These are phyloP conservation scores for Podaxis sp. DNA, from an alignment of 768 basidiomycete species.

Conservation along the genomic window DNA sequence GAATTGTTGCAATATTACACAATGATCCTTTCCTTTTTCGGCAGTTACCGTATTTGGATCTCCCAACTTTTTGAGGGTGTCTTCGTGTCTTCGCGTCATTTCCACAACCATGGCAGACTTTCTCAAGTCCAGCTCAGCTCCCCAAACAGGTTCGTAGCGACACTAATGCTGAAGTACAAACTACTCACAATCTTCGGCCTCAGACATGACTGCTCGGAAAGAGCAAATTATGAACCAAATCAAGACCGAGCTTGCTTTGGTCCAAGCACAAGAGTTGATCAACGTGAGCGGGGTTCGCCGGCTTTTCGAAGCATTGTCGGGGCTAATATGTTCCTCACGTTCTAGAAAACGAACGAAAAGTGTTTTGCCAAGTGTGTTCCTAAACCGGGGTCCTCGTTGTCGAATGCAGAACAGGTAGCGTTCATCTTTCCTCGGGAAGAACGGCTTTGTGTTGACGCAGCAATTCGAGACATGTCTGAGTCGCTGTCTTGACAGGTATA, in stretches of 20 bases:
- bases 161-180: neutral
- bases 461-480: constrained; percentile 64
- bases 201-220: constrained; percentile 48
- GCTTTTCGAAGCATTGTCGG: neutral
- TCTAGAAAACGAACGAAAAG: constrained; percentile 75
- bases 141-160: constrained; percentile 7
- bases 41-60: constrained; percentile 4
- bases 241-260: constrained; percentile 65
- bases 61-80: neutral
- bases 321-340: constrained; percentile 5
- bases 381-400: constrained; percentile 52
- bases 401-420: constrained; percentile 9
- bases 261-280: constrained; percentile 80
- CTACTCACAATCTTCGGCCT: neutral
- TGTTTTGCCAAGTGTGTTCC: constrained; percentile 77
- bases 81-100: neutral
- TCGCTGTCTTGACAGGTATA: constrained; percentile 76
- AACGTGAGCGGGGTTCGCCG: constrained; percentile 43
- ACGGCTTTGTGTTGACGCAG: constrained; percentile 2
- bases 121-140: constrained; percentile 37
- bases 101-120: constrained; percentile 49
- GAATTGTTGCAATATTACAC: neutral
- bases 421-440: neutral
- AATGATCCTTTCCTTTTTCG: neutral
- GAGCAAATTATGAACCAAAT: constrained; percentile 63